A percentile compares a stretch with the other conserved stretches of the same genome.
Conservation (phyloP, 2,329 filamentous ascomycete species). For the Fusarium pseudoanthophilum region DNA sequence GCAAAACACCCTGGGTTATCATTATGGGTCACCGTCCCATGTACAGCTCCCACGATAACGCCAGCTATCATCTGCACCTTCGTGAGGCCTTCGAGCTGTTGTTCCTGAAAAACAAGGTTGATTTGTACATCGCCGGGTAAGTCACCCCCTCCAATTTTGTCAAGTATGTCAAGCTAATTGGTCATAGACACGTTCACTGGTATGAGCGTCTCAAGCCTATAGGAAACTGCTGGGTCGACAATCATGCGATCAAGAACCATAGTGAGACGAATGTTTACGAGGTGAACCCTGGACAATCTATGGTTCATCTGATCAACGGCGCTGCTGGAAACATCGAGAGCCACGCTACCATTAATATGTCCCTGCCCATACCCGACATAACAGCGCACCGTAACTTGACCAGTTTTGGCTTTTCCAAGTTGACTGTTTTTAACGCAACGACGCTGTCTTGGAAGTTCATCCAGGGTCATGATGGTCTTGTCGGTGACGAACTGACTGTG, state of each 20-base stretch:
- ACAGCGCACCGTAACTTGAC: not conserved
- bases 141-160: rapidly evolving
- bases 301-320: not conserved
- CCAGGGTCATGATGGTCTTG: not conserved
- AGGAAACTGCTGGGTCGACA: not conserved
- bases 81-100: not conserved
- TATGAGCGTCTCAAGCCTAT: conserved; percentile 6
- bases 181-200: not conserved
- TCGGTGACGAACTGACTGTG: not conserved
- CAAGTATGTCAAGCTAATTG: rapidly evolving
- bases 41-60: not conserved
- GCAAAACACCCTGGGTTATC: conserved; percentile 1
- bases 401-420: conserved; percentile 1
- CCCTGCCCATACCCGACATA: not conserved
- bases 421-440: not conserved
- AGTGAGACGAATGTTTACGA: not conserved
- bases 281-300: not conserved
- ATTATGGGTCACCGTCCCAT: conserved; percentile 1
- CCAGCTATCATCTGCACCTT: not conserved
- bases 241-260: rapidly evolving
- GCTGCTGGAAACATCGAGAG: conserved; percentile 4
- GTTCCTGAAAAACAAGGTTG: not conserved
- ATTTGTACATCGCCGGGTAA: conserved; percentile 2
- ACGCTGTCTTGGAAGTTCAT: not conserved
- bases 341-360: not conserved